Percentiles rank a stretch among this genome's conserved stretches.
Evolutionary conservation across 805 yeast genomes (phyloP).

Genomic region (Cyberlindnera sargentensis): DNA sequence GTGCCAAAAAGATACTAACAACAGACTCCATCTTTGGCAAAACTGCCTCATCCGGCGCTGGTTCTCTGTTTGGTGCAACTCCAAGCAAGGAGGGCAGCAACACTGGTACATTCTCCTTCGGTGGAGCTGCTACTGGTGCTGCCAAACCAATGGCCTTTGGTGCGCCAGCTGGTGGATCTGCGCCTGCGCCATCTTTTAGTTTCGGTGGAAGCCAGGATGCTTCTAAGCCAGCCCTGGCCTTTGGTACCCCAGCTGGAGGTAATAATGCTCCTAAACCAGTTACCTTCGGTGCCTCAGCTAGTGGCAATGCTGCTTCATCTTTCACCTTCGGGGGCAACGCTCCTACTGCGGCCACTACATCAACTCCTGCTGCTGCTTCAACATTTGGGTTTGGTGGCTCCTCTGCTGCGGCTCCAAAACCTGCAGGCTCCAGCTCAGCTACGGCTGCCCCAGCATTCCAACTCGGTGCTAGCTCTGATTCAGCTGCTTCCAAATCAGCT

Average conservation of each 20-base stretch:
- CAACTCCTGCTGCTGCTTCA: neutral
- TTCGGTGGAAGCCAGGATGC: neutral
- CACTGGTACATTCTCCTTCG: constrained; percentile 11
- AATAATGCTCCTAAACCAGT: neutral
- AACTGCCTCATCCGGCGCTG: constrained; percentile 16
- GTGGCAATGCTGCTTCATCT: constrained; percentile 2
- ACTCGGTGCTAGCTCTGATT: constrained; percentile 1
- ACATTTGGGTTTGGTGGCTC: neutral
- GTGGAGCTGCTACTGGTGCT: neutral
- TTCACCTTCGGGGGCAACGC: constrained; percentile 3
- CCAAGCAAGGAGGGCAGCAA: constrained; percentile 17
- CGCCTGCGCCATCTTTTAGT: neutral
- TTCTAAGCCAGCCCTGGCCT: neutral
- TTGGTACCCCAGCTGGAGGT: constrained; percentile 7
- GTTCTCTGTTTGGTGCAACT: constrained; percentile 21
- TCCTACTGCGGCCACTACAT: neutral
- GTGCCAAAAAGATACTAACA: too few species aligned
- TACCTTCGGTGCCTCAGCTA: constrained; percentile 5
- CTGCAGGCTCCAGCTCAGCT: neutral
- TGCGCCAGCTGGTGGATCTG: neutral
- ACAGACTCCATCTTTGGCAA: constrained; percentile 14
- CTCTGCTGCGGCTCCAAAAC: neutral
- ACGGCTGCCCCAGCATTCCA: neutral
- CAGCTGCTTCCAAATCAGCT: neutral
- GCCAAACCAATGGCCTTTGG: constrained; percentile 2